Conservation (phyloP, 2,329 filamentous ascomycete species). For the Claviceps humidiphila region DNA sequence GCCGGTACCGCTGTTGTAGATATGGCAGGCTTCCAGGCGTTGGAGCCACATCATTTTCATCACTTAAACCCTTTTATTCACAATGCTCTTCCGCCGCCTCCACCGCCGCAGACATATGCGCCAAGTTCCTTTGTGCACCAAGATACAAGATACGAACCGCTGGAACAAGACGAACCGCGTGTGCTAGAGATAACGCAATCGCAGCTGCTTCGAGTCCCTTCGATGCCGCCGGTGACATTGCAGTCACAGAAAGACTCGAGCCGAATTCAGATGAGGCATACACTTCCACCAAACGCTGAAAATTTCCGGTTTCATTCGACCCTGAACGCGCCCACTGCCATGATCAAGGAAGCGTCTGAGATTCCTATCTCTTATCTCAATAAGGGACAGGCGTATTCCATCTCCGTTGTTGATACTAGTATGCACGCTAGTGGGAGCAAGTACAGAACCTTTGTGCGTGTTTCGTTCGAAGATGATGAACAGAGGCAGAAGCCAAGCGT, state of each 20-base stretch:
- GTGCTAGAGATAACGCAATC: slow-evolving; percentile 45
- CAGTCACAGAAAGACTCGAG: slow-evolving; percentile 34
- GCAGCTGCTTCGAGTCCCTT: slow-evolving; percentile 37
- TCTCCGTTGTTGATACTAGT: slow-evolving; percentile 69
- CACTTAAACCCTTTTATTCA: slow-evolving; percentile 63
- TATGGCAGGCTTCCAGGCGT: slow-evolving; percentile 53
- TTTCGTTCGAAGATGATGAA: slow-evolving; percentile 94
- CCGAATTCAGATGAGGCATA: slow-evolving; percentile 30
- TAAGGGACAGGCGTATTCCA: slow-evolving; percentile 87
- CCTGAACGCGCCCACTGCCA: slow-evolving; percentile 86
- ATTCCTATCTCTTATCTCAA: slow-evolving; percentile 97
- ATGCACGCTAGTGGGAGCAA: slow-evolving; percentile 50
- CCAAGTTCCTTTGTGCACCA: slow-evolving; percentile 72
- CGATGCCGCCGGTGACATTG: slow-evolving; percentile 30
- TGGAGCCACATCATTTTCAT: slow-evolving; percentile 46
- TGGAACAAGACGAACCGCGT: slow-evolving; percentile 57
- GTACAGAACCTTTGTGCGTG: slow-evolving; percentile 84
- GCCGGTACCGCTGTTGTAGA: slow-evolving; percentile 46
- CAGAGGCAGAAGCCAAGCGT: slow-evolving; percentile 70
- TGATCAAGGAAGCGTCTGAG: slow-evolving; percentile 81
- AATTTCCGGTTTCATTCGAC: slow-evolving; percentile 85
- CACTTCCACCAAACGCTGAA: slow-evolving; percentile 42
- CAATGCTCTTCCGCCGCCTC: slow-evolving; percentile 39
- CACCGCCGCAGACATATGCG: slow-evolving; percentile 47
- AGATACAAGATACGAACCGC: slow-evolving; percentile 64